Evolutionary conservation across 331 rosid genomes (phyloP).

Genomic region (Dryas integrifolia): DNA sequence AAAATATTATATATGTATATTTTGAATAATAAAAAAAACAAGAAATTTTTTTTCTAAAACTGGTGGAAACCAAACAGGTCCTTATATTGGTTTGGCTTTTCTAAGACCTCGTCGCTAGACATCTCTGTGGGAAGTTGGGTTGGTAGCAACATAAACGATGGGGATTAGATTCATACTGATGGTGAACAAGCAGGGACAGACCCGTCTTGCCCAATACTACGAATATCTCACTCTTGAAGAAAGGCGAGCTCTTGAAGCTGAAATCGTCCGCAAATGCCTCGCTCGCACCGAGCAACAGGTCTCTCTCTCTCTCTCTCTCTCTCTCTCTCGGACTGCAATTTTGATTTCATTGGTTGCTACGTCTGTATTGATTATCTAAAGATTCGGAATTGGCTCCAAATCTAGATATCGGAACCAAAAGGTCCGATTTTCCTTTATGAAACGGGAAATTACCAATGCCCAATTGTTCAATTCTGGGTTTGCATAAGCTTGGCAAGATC

Average conservation of each 20-base stretch:
- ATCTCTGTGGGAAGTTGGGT: neutral
- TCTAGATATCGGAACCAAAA: neutral
- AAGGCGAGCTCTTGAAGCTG: slow-evolving; percentile 86
- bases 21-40: neutral
- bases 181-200: slow-evolving; percentile 95
- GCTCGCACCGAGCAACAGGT: slow-evolving; percentile 91
- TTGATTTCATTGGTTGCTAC: neutral
- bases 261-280: slow-evolving; percentile 94
- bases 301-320: neutral
- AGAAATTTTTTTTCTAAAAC: too few species aligned
- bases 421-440: neutral
- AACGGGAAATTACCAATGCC: neutral
- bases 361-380: neutral
- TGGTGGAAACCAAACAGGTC: neutral
- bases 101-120: neutral
- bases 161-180: slow-evolving; percentile 91
- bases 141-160: slow-evolving; percentile 29
- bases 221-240: slow-evolving; percentile 86
- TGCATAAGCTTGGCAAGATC: neutral
- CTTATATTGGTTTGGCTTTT: too few species aligned
- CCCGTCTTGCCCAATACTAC: slow-evolving; percentile 93
- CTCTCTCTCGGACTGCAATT: neutral
- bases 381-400: neutral
- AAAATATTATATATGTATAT: too few species aligned
- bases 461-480: neutral